Evolutionary conservation across 176 grass and related monocot genomes (phyloP).

Genomic region (Carex parvula): DNA sequence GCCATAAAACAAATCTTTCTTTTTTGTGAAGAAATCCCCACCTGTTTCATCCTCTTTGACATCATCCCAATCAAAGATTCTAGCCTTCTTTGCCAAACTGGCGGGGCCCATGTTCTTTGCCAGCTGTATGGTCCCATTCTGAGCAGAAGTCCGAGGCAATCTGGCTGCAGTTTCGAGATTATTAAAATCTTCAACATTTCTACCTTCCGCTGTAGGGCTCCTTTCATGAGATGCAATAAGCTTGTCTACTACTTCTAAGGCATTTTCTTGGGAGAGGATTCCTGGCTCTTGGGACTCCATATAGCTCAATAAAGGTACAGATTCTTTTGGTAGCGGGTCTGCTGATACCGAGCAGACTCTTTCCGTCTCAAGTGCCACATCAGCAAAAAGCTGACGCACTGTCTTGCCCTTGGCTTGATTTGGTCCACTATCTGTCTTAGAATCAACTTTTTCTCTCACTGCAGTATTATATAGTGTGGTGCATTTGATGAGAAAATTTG

Average conservation of each 20-base stretch:
- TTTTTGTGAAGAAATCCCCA: slow-evolving; percentile 70
- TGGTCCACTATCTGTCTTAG: slow-evolving; percentile 34
- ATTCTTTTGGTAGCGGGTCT: not conserved
- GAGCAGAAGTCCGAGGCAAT: slow-evolving; percentile 25
- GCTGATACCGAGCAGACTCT: slow-evolving; percentile 5
- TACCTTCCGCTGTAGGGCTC: slow-evolving; percentile 40
- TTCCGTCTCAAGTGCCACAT: slow-evolving; percentile 24
- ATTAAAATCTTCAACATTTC: slow-evolving; percentile 30
- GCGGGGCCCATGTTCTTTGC: slow-evolving; percentile 41
- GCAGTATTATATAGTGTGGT: slow-evolving; percentile 10
- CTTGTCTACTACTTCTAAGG: slow-evolving; percentile 71
- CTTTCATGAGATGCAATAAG: slow-evolving; percentile 52
- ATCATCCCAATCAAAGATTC: slow-evolving; percentile 63
- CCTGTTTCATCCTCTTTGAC: slow-evolving; percentile 55
- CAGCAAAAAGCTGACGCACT: slow-evolving; percentile 63
- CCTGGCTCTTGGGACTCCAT: slow-evolving; percentile 67
- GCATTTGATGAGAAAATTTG: slow-evolving; percentile 12
- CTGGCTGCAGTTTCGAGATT: slow-evolving; percentile 31
- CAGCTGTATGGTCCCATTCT: slow-evolving; percentile 49
- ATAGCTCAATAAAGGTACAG: slow-evolving; percentile 50
- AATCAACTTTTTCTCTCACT: slow-evolving; percentile 30
- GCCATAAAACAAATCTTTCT: slow-evolving; percentile 45
- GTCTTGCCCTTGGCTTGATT: slow-evolving; percentile 43
- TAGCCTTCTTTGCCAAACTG: slow-evolving; percentile 31
- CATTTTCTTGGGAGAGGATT: slow-evolving; percentile 71